Conservation (phyloP, 163 green algal genomes). For the Scenedesmus sp. region DNA sequence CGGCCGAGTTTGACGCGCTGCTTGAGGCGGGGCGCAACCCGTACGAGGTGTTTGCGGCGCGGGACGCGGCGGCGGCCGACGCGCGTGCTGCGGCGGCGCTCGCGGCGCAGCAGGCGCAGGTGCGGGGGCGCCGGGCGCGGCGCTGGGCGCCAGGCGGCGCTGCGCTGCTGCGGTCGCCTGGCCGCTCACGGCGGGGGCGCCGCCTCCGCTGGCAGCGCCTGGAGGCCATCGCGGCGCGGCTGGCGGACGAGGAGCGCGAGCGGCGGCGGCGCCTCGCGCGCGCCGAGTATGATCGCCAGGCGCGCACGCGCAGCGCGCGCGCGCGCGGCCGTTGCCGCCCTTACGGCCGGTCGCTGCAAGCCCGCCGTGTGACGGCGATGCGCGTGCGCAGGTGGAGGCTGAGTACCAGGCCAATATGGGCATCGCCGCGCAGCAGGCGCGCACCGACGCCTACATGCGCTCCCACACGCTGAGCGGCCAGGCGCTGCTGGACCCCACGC, state of each 20-base stretch:
- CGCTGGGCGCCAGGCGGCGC: no score
- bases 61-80: not conserved
- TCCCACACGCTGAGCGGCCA: constrained; percentile 49
- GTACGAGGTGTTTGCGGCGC: constrained; percentile 61
- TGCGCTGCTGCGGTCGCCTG: no score
- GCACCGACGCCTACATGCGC: constrained; percentile 66
- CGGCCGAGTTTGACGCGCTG: constrained; percentile 64
- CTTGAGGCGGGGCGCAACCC: constrained; percentile 69
- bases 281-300: no score
- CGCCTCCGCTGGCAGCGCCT: not conserved
- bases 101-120: no score
- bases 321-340: no score
- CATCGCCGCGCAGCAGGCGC: constrained; percentile 43
- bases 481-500: constrained; percentile 67
- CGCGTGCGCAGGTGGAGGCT: constrained; percentile 30
- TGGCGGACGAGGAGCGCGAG: constrained; percentile 32
- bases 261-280: not conserved
- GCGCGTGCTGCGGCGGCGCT: not conserved
- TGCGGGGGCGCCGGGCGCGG: no score
- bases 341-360: no score
- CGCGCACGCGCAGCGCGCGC: no score
- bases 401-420: constrained; percentile 63
- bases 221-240: constrained; percentile 9
- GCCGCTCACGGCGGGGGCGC: no score
- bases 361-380: no score